These are phyloP conservation scores for Triticum urartu DNA, from an alignment of 176 grass and related monocot genomes.

Conservation along the genomic window DNA sequence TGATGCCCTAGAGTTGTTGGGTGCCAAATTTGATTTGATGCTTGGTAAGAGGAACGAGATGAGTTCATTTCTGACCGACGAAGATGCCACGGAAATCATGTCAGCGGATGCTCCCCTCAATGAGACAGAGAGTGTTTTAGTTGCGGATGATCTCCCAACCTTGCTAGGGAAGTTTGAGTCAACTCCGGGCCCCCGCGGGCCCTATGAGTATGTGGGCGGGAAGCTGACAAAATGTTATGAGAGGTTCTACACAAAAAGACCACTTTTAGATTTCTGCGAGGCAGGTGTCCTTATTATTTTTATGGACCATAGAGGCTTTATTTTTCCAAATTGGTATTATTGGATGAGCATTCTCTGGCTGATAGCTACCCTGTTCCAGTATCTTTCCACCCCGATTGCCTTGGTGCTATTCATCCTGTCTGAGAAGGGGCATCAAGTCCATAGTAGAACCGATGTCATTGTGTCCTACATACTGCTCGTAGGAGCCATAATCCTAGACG, in stretches of 20 bases:
- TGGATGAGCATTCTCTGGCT: too few relatives aligned
- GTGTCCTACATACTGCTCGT: conserved; percentile 1
- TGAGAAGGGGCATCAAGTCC: neutral
- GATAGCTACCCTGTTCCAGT: too few relatives aligned
- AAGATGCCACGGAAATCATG: neutral
- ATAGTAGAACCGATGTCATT: neutral
- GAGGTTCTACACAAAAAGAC: neutral
- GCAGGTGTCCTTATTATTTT: too few relatives aligned
- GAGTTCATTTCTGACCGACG: too few relatives aligned
- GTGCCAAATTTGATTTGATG: neutral
- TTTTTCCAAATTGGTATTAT: too few relatives aligned
- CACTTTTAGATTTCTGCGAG: neutral
- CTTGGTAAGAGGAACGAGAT: too few relatives aligned
- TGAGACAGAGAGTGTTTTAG: rapidly evolving
- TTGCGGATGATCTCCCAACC: neutral
- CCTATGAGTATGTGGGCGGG: neutral
- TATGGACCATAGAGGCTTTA: too few relatives aligned
- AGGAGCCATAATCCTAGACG: neutral
- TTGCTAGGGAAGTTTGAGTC: neutral
- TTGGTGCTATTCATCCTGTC: neutral
- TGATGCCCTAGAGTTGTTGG: too few relatives aligned
- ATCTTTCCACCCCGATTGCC: too few relatives aligned
- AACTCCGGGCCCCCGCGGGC: rapidly evolving
- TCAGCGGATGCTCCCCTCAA: neutral
- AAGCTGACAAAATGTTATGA: neutral